Base-by-base conservation (phyloP, 306 rosid genomes). In the Vigna hirtella region DNA sequence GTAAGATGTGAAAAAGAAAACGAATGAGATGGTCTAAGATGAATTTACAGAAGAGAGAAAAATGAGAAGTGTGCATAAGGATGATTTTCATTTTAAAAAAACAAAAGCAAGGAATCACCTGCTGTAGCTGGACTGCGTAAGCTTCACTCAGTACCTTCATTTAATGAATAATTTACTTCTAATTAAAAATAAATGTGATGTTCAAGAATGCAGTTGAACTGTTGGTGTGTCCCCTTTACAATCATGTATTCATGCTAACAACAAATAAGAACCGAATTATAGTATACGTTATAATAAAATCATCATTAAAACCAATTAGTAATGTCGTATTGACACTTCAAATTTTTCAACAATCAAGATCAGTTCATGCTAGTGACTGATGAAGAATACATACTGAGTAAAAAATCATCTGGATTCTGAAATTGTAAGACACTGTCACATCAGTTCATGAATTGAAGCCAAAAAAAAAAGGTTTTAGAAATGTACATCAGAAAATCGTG, bases 311-410 rank as follows among this genome's bases (percentile, higher is more conserved):
- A 30, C 34, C 34, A 48, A 70, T 62, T 7, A 49, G 12, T 69
- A 15, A 61, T 32, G 22, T 56, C 72, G 61, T 50, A 64, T 78
- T 11, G 36, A 50, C 78, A 51, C 48, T 74, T 28, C 66, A 59
- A 28, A 36, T 30, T 61, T 52, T 63, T 7, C 3, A 22, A 63
- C 57, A 48, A 59, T 59, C 55, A 69, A 43, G 34, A 62, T 42
- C 62, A 63, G 53, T 32, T 70, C 49, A 79, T 73, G 70, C 36
- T 47, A 63, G 28, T 47, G 55, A 51, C 8, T 74, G 49, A 40
- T 40, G 61, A 83, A 72, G 66, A 55, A 49, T 38, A 45, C 13
- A 11, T 45, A 45, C 12, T 0, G 14, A 45, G 49, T 45, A 11
- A 45, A 43, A 3, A 3, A 7, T 45, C 3, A 45, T 3, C 12